Base-by-base conservation (phyloP, 2,329 filamentous ascomycete species). In the Leptographium radiaticola region DNA sequence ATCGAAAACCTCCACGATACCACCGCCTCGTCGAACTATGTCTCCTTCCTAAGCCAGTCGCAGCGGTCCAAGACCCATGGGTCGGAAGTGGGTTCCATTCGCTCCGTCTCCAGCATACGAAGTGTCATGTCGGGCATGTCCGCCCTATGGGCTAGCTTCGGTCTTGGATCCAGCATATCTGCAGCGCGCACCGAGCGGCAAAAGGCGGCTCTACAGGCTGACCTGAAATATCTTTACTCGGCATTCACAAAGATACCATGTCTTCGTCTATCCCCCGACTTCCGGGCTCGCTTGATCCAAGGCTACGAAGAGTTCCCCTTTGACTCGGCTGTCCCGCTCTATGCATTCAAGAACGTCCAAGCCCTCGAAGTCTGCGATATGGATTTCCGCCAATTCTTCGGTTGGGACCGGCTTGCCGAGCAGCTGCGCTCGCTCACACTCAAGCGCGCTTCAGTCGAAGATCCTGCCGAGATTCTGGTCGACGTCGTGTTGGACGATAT, bases 91-190 rank as follows among this genome's bases (percentile, higher is more conserved):
- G 88, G 89, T 62, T 97, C 93, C 1, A 88, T 97, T 60, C 89
- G 90, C 64, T 97, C 93, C 8, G 89, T 96, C 44, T 95, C 91
- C 30, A 97, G 93, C 71, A 88, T 98, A 60, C 84, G 91, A 66
- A 97, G 91, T 68, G 90, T 95, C 64, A 91, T 97, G 87, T 95
- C 93, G 33, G 88, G 87, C 68, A 95, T 98, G 86, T 93, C 89
- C 55, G 84, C 87, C 15, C 73, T 97, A 47, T 97, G 90, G 91
- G 86, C 88, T 25, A 89, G 84, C 63, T 83, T 97, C 60, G 87
- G 90, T 30, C 79, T 96, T 33, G 83, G 83, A 56, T 84, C 87
- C 46, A 86, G 84, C 68, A 88, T 88, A 62, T 84, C 86, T 44
- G 80, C 81, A 50, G 85, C 89, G 59, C 87, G 90, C 65, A 87